Evolutionary conservation across 768 basidiomycete species (phyloP), one percentile per base, ranked within the genome.

Genomic region (Candolleomyces efflorescens): DNA sequence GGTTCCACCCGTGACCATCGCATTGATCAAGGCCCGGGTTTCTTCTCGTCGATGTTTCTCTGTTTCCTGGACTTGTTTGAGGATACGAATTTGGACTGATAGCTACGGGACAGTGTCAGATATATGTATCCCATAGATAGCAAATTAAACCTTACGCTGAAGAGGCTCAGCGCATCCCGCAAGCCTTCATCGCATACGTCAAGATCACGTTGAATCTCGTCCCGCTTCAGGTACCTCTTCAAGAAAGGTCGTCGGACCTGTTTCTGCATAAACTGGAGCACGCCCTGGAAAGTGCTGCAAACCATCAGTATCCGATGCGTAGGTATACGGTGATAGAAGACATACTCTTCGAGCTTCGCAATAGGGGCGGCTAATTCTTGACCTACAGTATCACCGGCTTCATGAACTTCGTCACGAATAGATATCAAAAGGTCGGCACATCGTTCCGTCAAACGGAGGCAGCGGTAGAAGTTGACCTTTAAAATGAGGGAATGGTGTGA

Each of bases 201-300:
- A 23, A 68, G 63, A 32, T 79, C 77, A 4, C 73, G 68, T 17
- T 73, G 64, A 24, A 83, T 82, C 59, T 89, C 87, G 39, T 89
- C 85, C 44, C 88, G 81, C 65, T 85, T 84, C 39, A 93, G 76
- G 65, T 89, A 92, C 3, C 89, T 78, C 69, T 90, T 89, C 60
- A 93, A 70, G 72, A 91, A 92, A 0, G 90, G 87, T 1, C 89
- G 74, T 43, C 81, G 74, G 15, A 76, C 73, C 61, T 90, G 84
- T 61, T 82, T 85, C 54, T 75, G 64, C 24, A 90, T 75, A 23
- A 61, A 56, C 22, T 44, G 43, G 10, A 49, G 54, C 44, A 63
- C 55, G 18, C 26, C 17, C 5, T 43, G 44, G 26, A 63, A 63
- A 6, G 60, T 43, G 0, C 62, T 63, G 32, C n/a, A 3, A 7